Conservation (phyloP, 2,329 filamentous ascomycete genomes). For the Exophiala bonariae region DNA sequence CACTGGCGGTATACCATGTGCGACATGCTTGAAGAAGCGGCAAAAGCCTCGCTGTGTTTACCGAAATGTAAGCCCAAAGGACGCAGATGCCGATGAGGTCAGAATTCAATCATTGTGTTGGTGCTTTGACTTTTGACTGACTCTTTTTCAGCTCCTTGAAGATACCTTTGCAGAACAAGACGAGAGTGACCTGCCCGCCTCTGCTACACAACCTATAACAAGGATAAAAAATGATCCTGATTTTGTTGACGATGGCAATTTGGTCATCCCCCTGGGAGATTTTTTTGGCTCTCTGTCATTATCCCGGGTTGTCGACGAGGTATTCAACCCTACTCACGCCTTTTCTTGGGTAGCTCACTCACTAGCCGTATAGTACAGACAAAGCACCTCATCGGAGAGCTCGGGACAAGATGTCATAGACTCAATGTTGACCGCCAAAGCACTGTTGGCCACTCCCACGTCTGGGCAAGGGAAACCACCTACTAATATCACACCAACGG, state of each 20-base stretch:
- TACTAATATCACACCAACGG: neutral
- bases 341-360: neutral
- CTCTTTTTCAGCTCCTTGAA: neutral
- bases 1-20: slow-evolving; percentile 21
- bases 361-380: slow-evolving; percentile 14
- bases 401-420: slow-evolving; percentile 7
- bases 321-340: neutral
- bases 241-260: neutral
- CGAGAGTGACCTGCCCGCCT: neutral
- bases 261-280: neutral
- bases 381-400: slow-evolving; percentile 6
- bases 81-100: slow-evolving; percentile 10
- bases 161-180: neutral
- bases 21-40: slow-evolving; percentile 21
- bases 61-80: slow-evolving; percentile 6
- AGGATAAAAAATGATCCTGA: neutral
- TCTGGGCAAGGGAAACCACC: neutral
- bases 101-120: too few species aligned
- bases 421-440: slow-evolving; percentile 9
- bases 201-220: neutral
- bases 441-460: slow-evolving; percentile 8
- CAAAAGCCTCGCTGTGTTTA: slow-evolving; percentile 22
- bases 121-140: too few species aligned
- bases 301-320: neutral
- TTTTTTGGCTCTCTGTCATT: slow-evolving; percentile 1